Evolutionary conservation across 2,329 filamentous ascomycete genomes (phyloP).

Genomic region (Fusarium drepaniforme): DNA sequence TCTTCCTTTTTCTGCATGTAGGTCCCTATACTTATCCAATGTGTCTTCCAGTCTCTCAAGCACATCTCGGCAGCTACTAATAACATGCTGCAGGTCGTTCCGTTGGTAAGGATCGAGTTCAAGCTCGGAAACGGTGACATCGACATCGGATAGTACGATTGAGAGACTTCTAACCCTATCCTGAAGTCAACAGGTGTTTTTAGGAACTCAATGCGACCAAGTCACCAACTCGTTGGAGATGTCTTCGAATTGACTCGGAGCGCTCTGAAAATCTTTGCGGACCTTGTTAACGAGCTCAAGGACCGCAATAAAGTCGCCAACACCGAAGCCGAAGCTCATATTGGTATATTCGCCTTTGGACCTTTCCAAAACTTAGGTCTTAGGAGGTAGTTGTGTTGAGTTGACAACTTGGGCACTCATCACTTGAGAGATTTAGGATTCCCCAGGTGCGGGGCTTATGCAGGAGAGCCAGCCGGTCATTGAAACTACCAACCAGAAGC

Average conservation of each 20-base stretch:
- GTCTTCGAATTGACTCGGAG: not conserved
- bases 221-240: not conserved
- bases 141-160: conserved; percentile 1
- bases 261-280: not conserved
- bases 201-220: not conserved
- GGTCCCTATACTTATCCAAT: not conserved
- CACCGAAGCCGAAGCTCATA: not conserved
- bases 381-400: not conserved
- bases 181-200: not conserved
- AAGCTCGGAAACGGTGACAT: not conserved
- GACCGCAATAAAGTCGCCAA: not conserved
- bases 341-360: not conserved
- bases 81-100: not conserved
- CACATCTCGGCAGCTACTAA: not conserved
- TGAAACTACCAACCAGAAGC: not conserved
- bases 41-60: not conserved
- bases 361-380: not conserved
- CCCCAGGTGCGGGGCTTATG: not conserved
- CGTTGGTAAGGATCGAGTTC: not conserved
- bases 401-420: not conserved
- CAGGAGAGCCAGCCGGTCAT: not conserved
- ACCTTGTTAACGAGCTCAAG: not conserved
- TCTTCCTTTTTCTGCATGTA: not conserved
- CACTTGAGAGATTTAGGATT: not conserved
- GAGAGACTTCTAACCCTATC: not conserved